These are phyloP conservation scores for Suillus tomentosus DNA, from an alignment of 768 basidiomycete genomes.

Conservation along the genomic window DNA sequence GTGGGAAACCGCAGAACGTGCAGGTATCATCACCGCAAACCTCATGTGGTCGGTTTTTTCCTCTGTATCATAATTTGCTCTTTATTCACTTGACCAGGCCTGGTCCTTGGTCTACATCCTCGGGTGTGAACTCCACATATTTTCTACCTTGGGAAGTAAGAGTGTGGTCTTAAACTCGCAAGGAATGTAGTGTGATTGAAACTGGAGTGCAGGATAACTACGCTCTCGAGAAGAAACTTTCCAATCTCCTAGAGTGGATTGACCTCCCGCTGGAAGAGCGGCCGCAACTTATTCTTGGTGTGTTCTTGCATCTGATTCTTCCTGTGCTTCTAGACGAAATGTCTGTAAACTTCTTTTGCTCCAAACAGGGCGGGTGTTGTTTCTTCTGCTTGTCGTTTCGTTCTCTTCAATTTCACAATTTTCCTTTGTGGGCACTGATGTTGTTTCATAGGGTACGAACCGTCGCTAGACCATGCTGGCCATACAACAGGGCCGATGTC, in stretches of 20 bases:
- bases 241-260: slow-evolving; percentile 78
- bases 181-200: not conserved
- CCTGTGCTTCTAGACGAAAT: not conserved
- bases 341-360: too few relatives aligned
- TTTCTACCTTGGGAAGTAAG: slow-evolving; percentile 77
- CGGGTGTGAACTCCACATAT: slow-evolving; percentile 69
- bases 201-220: slow-evolving; percentile 49
- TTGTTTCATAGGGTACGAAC: slow-evolving; percentile 65
- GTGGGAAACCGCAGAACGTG: slow-evolving; percentile 85
- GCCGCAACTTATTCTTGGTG: slow-evolving; percentile 79
- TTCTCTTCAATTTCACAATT: slow-evolving; percentile 8
- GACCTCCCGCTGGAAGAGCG: slow-evolving; percentile 71
- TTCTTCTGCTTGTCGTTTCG: slow-evolving; percentile 1
- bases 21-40: slow-evolving; percentile 77
- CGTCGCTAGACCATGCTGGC: slow-evolving; percentile 84
- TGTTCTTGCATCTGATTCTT: slow-evolving; percentile 18
- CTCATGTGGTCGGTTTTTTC: slow-evolving; percentile 78
- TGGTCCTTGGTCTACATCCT: slow-evolving; percentile 71
- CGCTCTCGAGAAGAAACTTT: slow-evolving; percentile 66
- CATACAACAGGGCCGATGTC: slow-evolving; percentile 73
- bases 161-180: slow-evolving; percentile 7
- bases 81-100: slow-evolving; percentile 51
- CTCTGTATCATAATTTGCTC: not conserved
- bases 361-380: too few relatives aligned
- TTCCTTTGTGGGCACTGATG: not conserved